Conservation (phyloP, 768 basidiomycete genomes). For the Pisolithus marmoratus region DNA sequence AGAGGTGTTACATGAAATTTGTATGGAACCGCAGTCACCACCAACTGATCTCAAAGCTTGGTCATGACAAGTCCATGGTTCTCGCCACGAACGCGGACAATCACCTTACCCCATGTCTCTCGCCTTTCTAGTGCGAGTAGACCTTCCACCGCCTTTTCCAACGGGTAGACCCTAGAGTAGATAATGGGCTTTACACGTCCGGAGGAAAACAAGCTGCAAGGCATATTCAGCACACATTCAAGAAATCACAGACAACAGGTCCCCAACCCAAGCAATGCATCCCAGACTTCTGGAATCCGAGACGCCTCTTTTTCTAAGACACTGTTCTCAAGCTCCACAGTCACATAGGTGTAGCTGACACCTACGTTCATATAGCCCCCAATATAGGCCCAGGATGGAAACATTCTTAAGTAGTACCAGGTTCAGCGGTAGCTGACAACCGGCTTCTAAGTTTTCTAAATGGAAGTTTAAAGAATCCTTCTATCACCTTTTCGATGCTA, state of each 20-base stretch:
- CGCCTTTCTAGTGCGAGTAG: conserved; percentile 71
- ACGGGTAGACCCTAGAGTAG: conserved; percentile 62
- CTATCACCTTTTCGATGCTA: conserved; percentile 14
- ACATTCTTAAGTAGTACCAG: conserved; percentile 81
- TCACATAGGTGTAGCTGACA: conserved; percentile 6
- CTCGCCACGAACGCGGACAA: conserved; percentile 61
- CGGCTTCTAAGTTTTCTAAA: conserved; percentile 1
- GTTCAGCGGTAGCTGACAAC: conserved; percentile 70
- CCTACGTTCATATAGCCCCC: conserved; percentile 77
- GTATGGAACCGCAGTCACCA: not conserved
- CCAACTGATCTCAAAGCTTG: conserved; percentile 32
- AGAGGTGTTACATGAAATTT: no score
- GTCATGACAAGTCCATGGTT: conserved; percentile 22
- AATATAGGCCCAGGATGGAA: conserved; percentile 77
- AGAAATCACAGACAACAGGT: not conserved
- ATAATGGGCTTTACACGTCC: conserved; percentile 62
- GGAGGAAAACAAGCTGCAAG: conserved; percentile 56
- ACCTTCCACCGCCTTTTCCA: conserved; percentile 64
- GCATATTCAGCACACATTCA: conserved; percentile 3
- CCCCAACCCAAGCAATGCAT: conserved; percentile 57
- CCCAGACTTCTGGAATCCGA: conserved; percentile 66
- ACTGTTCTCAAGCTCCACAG: not conserved
- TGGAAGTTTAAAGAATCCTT: not conserved
- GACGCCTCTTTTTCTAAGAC: conserved; percentile 56
- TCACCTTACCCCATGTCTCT: conserved; percentile 90